Base-by-base conservation (phyloP, 306 rosid genomes). In the Ormosia emarginata region DNA sequence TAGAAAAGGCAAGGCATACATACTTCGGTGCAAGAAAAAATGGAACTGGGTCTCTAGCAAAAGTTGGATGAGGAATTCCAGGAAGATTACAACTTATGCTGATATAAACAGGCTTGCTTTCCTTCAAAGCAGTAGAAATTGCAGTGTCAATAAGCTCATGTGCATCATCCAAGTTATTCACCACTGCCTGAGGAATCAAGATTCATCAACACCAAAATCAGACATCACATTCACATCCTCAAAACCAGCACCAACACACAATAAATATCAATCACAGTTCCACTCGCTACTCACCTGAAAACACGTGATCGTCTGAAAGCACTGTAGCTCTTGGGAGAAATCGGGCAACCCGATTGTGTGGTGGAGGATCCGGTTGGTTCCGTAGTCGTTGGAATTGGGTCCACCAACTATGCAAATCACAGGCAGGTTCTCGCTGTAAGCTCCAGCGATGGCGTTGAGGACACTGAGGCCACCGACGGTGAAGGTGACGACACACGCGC, bases 381-480 rank as follows among this genome's bases (percentile, higher is more conserved):
- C 98, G 68, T 85, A 90, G 81, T 94, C 97, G 69, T 92, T 94
- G 49, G 97, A 89, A 74, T 94, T 94, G 7, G 97, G 98, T 24
- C 97, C 98, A 1, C 96, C 97, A 12, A 84, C 94, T 1, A 94
- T 77, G 66, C 96, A 94, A 71, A 94, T 89, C 68, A 94, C 90
- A 5, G 98, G 98, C 70, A 94, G 75, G 43, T 92, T 90, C 80
- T 94, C 97, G 17, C 97, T 92, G 84, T 80, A 91, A 24, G 97
- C 97, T 52, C 97, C 97, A 81, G 97, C 98, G n/a, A 94, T 87
- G 18, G 98, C 98, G 67, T 94, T 94, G 64, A 94, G 33, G 17
- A 91, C 90, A 70, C 98, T 94, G 39, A 94, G 92, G 52, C 98
- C 98, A n/a, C 97, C 98, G 0, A 92, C 98, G 0, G 97, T 94